Base-by-base conservation (phyloP, 805 yeast genomes). In the Monosporozyma servazzii region DNA sequence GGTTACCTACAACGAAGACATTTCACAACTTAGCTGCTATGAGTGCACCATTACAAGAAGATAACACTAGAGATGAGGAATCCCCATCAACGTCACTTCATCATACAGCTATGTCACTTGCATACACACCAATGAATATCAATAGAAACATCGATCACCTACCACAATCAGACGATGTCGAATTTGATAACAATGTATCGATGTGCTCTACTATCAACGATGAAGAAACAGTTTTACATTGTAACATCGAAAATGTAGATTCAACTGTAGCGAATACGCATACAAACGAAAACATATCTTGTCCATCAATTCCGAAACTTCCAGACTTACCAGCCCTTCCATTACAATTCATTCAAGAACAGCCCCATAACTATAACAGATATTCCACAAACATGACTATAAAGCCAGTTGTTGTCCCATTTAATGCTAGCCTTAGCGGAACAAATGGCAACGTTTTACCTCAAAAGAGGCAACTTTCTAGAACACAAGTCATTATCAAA, bases 391-490 rank as follows among this genome's bases (percentile, higher is more conserved):
- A 5, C 7, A 5, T 25, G 11, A 29, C 40, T 3, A 41, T 9
- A 29, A 51, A 49, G 10, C 48, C 53, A 8, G 48, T 50, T n/a
- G 62, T 62, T 1, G 63, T 66, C 0, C 67, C 67, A 13, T 65
- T 63, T 52, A 58, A 13, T 11, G 15, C 44, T 4, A 41, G 21
- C 5, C 29, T 18, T 8, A 41, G 23, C 17, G 37, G 17, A 33
- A 3, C 37, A 15, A 62, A 31, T 52, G 29, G 57, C 20, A 64
- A 56, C 46, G 54, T 54, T 29, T 49, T 66, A 8, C 70, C 70
- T 3, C 68, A 64, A 39, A 66, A 66, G 48, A 60, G 70, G 49
- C 62, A 48, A 8, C 30, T 48, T 8, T 53, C 56, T 3, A 33
- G 27, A 13, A 39, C 48, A 2, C 46, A 47, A 37, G 15, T 33